A percentile compares a stretch with the other conserved stretches of the same genome.
These are phyloP conservation scores for Purshia tridentata DNA, from an alignment of 306 rosid genomes.

Conservation along the genomic window DNA sequence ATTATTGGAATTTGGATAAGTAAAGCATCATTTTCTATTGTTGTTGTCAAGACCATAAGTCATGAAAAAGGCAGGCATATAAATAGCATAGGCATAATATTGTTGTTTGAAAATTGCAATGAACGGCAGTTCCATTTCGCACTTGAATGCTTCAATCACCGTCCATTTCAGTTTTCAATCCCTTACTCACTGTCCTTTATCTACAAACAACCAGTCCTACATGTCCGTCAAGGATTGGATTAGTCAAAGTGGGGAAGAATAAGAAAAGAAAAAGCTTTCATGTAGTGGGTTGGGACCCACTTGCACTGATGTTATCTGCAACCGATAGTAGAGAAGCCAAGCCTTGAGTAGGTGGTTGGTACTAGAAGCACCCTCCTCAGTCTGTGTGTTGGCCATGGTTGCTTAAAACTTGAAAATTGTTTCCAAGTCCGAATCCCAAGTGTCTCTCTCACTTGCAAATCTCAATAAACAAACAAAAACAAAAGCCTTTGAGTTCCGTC, in stretches of 20 bases:
- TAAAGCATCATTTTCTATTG: slow-evolving; percentile 44
- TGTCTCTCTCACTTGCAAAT: slow-evolving; percentile 16
- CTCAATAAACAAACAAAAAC: neutral
- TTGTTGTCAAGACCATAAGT: slow-evolving; percentile 27
- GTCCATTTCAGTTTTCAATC: neutral
- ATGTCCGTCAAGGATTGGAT: too few relatives aligned
- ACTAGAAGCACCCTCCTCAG: neutral
- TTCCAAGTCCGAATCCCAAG: slow-evolving; percentile 24
- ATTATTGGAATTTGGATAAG: slow-evolving; percentile 34
- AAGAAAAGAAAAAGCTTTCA: neutral
- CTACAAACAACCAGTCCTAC: too few relatives aligned
- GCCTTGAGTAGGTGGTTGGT: neutral
- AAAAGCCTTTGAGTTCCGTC: neutral
- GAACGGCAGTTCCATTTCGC: neutral
- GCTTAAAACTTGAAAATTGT: neutral
- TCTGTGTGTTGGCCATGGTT: neutral
- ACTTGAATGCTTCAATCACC: neutral
- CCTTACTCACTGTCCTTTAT: neutral
- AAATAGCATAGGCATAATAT: too few relatives aligned
- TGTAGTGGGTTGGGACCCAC: neutral
- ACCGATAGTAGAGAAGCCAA: neutral
- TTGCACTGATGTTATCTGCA: neutral
- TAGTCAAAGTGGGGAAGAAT: slow-evolving; percentile 3
- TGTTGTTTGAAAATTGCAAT: neutral
- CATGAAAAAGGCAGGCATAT: neutral